Percentiles rank a stretch among this genome's conserved stretches.
Evolutionary conservation across 2,329 filamentous ascomycete species (phyloP).

Genomic region (Xylogone sp.): DNA sequence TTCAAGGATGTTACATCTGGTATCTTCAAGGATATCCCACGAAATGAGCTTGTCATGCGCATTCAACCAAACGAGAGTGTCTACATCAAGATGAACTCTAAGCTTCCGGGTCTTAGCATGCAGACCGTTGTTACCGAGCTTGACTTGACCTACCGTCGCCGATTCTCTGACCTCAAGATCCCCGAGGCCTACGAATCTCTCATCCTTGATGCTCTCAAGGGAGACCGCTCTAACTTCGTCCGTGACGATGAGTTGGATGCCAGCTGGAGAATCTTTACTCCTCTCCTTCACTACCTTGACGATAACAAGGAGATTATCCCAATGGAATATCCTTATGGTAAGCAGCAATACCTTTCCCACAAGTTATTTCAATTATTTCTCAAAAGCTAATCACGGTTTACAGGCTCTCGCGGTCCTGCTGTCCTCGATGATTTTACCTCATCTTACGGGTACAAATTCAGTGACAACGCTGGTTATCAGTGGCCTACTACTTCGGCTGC

Average conservation of each 20-base stretch:
- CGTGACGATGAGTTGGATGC: slow-evolving; percentile 95
- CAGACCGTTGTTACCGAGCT: slow-evolving; percentile 98
- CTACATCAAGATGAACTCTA: slow-evolving; percentile 99
- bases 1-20: slow-evolving; percentile 99
- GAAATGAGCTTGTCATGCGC: slow-evolving; percentile 98
- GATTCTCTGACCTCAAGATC: slow-evolving; percentile 99
- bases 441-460: slow-evolving; percentile 98
- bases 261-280: slow-evolving; percentile 97
- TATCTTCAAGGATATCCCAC: slow-evolving; percentile 99
- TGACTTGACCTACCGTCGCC: slow-evolving; percentile 93
- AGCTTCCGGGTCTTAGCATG: slow-evolving; percentile 97
- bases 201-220: slow-evolving; percentile 96
- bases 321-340: slow-evolving; percentile 99
- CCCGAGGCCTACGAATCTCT: slow-evolving; percentile 98
- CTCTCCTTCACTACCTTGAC: slow-evolving; percentile 94
- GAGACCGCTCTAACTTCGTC: slow-evolving; percentile 99
- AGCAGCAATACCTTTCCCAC: slow-evolving; percentile 41
- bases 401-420: slow-evolving; percentile 92
- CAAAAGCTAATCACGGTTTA: not conserved
- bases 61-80: slow-evolving; percentile 99
- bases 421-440: slow-evolving; percentile 98
- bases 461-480: slow-evolving; percentile 87
- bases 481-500: slow-evolving; percentile 78
- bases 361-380: no score
- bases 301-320: slow-evolving; percentile 99